phyloP scores from a whole-genome alignment of 768 basidiomycete genomes.

The Xerocomellus chrysenteron region DNA sequence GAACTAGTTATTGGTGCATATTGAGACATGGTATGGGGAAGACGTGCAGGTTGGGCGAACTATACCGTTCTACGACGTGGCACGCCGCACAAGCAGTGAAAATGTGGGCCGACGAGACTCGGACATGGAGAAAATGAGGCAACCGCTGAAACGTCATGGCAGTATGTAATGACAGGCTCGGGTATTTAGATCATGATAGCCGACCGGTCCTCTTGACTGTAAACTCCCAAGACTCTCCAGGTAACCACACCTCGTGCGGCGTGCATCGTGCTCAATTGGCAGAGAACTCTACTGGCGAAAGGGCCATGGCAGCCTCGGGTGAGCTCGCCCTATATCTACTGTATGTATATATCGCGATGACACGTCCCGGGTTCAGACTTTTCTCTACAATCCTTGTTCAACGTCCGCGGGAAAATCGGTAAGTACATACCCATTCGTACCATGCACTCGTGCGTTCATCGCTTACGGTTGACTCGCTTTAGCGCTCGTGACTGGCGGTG shows the following conservation, averaged over 20 bases:
- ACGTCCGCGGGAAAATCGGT: conserved; percentile 72
- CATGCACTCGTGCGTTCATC: not conserved
- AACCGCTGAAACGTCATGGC: not conserved
- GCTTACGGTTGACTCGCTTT: not conserved
- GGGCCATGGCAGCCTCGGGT: conserved; percentile 18
- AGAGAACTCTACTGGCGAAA: not conserved
- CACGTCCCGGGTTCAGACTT: conserved; percentile 40
- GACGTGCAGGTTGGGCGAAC: no score
- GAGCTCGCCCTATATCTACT: not conserved
- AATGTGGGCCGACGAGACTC: no score
- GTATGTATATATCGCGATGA: not conserved
- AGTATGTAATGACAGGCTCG: not conserved
- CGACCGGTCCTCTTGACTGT: not conserved
- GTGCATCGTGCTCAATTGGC: not conserved
- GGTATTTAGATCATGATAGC: not conserved
- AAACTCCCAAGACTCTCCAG: not conserved
- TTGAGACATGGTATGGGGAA: not conserved
- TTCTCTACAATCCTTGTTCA: conserved; percentile 53
- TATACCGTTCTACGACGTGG: not conserved
- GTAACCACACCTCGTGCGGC: not conserved
- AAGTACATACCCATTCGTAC: conserved; percentile 11
- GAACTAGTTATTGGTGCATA: not conserved
- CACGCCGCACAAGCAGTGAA: not conserved
- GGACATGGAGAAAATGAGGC: no score
- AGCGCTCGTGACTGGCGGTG: conserved; percentile 83